Conservation (phyloP, 2,329 filamentous ascomycete genomes). For the Amphichorda felina region DNA sequence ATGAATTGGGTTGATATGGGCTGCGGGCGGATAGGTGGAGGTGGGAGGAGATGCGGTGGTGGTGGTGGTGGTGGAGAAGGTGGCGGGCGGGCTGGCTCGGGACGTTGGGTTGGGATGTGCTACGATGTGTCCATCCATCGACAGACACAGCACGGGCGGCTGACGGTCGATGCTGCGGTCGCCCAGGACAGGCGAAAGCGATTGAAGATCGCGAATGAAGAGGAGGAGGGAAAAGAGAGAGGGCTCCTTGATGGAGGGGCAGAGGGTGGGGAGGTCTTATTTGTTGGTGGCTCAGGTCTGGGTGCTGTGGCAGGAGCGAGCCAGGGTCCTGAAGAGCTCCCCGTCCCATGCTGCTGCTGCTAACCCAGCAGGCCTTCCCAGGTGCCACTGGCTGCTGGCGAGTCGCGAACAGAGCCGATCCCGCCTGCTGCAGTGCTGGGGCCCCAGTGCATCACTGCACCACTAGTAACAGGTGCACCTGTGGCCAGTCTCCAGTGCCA, state of each 20-base stretch:
- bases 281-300: constrained; percentile 2
- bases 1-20: neutral
- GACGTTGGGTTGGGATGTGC: constrained; percentile 7
- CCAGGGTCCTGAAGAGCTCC: neutral
- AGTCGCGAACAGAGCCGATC: too few species aligned
- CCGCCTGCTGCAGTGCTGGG: too few species aligned
- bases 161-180: constrained; percentile 6
- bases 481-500: too few species aligned
- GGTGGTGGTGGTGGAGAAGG: neutral
- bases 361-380: neutral
- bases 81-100: neutral
- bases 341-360: neutral
- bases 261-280: constrained; percentile 4
- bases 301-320: neutral
- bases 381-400: neutral
- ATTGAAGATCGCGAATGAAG: constrained; percentile 8
- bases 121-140: neutral
- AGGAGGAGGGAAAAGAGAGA: constrained; percentile 4
- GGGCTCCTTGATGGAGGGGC: constrained; percentile 4
- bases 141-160: constrained; percentile 1
- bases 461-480: too few species aligned
- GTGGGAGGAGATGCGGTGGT: neutral
- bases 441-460: too few species aligned
- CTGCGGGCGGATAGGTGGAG: neutral
- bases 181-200: constrained; percentile 9